Base-by-base conservation (phyloP, 2,329 filamentous ascomycete species). In the Esteya vermicola region DNA sequence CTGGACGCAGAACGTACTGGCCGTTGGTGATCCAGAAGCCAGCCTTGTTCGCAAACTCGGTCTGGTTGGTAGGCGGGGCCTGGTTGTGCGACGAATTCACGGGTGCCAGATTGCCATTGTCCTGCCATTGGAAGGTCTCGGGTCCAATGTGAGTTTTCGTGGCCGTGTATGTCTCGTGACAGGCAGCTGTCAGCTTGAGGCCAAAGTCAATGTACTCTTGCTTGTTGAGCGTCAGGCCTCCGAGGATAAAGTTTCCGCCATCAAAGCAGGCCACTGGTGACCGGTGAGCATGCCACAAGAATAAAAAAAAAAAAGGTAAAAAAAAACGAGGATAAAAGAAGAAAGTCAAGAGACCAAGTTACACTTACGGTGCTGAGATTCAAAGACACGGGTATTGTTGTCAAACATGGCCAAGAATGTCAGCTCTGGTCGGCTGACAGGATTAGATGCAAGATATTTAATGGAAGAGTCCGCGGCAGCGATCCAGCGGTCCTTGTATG, bases 171-270 rank as follows among this genome's bases (percentile, higher is more conserved):
- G 82, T 86, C 25, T 73, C 73, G 56, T 77, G 78, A 61, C 85
- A 93, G 2, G 73, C 76, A 14, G 78, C 65, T 6, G 84, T 75
- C 20, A 93, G 72, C 7, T 68, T 57, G 12, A 93, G 67, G 12
- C 85, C 86, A 48, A 85, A 85, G 36, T 84, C 62, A 39, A 81
- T 65, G 57, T 89, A 88, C 18, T 75, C 68, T 33, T 74, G 63
- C 37, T 72, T 61, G 35, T 68, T 59, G 28, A 93, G 71, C 1
- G 79, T 73, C 20, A 81, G 68, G 4, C 85, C 85, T 19, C 80
- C 85, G 16, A 93, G 72, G 50, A 93, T 78, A 60, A 93, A 85
- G 57, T 80, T 93, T 14, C 86, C 86, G 26, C 83, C 85, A 42
- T 81, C 74, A 53, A 93, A 93, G 57, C 84, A 91, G 27, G 81